A percentile compares a stretch with the other conserved stretches of the same genome.
phyloP scores from a whole-genome alignment of 1,284 basidiomycete genomes.

The Ganoderma leucocontextum region DNA sequence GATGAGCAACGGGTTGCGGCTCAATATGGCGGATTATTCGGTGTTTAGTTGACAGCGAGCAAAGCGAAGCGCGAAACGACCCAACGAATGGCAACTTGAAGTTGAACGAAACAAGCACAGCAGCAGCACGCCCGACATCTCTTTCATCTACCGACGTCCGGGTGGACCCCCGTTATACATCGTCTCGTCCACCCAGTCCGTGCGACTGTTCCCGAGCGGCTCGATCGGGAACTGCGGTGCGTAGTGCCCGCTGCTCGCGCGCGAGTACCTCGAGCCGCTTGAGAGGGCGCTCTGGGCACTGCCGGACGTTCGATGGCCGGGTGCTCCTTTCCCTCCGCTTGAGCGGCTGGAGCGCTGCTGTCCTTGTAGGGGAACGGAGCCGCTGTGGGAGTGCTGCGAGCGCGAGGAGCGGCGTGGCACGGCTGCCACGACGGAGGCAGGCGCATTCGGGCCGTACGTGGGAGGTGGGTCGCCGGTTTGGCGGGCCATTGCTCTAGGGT shows the following conservation, averaged over 20 bases:
- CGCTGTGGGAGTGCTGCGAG: slow-evolving; percentile 14
- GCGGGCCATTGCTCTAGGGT: slow-evolving; percentile 23
- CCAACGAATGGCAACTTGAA: neutral
- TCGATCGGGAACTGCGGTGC: slow-evolving; percentile 30
- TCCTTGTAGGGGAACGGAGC: slow-evolving; percentile 5
- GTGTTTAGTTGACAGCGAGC: slow-evolving; percentile 2
- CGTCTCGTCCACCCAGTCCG: slow-evolving; percentile 56
- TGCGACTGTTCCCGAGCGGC: slow-evolving; percentile 35
- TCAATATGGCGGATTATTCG: neutral
- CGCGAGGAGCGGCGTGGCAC: slow-evolving; percentile 13
- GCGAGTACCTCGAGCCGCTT: slow-evolving; percentile 15
- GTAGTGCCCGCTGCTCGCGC: slow-evolving; percentile 27
- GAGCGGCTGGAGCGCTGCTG: slow-evolving; percentile 8
- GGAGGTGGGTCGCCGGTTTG: slow-evolving; percentile 6
- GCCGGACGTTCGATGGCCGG: slow-evolving; percentile 17
- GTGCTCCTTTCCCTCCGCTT: slow-evolving; percentile 4
- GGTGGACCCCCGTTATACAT: slow-evolving; percentile 49
- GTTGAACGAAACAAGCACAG: neutral
- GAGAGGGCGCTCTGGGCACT: slow-evolving; percentile 17
- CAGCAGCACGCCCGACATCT: neutral
- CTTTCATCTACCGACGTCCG: neutral
- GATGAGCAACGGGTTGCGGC: slow-evolving; percentile 12
- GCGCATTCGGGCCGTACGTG: slow-evolving; percentile 27
- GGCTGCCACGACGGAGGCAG: slow-evolving; percentile 6
- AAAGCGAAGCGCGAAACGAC: slow-evolving; percentile 1